Evolutionary conservation across 139 green algal genomes (phyloP).

Genomic region (Pseudopediastrum boryanum): DNA sequence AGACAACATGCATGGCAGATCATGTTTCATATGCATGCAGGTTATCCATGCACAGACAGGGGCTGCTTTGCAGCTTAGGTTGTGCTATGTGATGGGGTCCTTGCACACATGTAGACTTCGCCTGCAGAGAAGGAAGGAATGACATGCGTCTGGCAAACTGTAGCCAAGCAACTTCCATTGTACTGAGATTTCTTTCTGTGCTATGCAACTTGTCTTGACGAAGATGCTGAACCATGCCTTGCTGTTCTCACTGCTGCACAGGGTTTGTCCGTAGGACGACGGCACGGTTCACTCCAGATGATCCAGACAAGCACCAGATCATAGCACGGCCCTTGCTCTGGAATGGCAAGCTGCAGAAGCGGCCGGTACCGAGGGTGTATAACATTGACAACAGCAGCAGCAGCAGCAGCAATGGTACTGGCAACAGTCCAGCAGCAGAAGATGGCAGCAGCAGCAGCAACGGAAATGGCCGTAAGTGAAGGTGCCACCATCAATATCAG

Average conservation of each 20-base stretch:
- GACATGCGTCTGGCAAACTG: background rate
- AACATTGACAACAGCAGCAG: slow-evolving; percentile 8
- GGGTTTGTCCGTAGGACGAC: slow-evolving; percentile 33
- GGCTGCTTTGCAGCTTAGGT: background rate
- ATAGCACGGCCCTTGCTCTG: slow-evolving; percentile 17
- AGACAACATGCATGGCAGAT: too few species aligned
- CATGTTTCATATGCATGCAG: background rate
- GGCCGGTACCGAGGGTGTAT: background rate
- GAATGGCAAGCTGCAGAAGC: slow-evolving; percentile 38
- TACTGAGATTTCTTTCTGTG: background rate
- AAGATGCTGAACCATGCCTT: background rate
- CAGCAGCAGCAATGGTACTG: slow-evolving; percentile 3
- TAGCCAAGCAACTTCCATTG: background rate
- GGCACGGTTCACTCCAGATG: slow-evolving; percentile 17
- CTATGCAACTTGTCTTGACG: too few species aligned
- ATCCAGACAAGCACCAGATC: slow-evolving; percentile 31
- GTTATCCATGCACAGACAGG: background rate
- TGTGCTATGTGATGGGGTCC: background rate
- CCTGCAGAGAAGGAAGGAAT: background rate
- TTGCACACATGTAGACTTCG: background rate
- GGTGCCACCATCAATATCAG: slow-evolving; percentile 9
- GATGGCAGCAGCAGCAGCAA: slow-evolving; percentile 7
- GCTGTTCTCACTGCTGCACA: background rate
- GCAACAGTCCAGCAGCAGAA: background rate
- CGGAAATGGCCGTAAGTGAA: too few species aligned